phyloP scores from a whole-genome alignment of 441 rosid species.

The Capsella rubella region DNA sequence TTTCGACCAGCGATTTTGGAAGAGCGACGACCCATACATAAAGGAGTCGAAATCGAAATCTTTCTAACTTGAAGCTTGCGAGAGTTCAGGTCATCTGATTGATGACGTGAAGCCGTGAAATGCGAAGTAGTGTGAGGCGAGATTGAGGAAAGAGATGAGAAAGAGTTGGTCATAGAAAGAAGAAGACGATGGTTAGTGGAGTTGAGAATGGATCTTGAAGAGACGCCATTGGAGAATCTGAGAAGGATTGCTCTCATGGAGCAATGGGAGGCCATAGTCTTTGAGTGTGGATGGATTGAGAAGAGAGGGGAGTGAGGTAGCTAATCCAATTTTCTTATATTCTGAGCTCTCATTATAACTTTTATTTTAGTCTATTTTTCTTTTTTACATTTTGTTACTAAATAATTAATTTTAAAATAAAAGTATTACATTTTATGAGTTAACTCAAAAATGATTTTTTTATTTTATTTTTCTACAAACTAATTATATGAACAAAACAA shows the following conservation, averaged over 20 bases:
- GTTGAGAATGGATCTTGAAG: conserved; percentile 45
- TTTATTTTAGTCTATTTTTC: no score
- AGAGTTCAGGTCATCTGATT: conserved; percentile 32
- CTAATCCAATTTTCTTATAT: no score
- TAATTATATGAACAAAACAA: no score
- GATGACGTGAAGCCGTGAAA: conserved; percentile 1
- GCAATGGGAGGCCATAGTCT: conserved; percentile 50
- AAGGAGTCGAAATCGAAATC: conserved; percentile 70
- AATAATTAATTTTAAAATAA: no score
- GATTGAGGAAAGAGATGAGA: conserved; percentile 50
- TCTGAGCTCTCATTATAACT: no score
- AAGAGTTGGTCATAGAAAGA: conserved; percentile 33
- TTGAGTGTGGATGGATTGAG: conserved; percentile 22
- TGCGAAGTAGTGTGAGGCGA: conserved; percentile 45
- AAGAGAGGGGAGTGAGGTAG: conserved; percentile 20
- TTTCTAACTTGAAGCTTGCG: conserved; percentile 48
- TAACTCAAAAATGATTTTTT: no score
- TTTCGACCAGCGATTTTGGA: conserved; percentile 90
- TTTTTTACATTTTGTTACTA: no score
- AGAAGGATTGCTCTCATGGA: conserved; percentile 55
- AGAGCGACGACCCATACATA: conserved; percentile 92
- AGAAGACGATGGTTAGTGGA: conserved; percentile 42
- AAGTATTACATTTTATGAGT: no score
- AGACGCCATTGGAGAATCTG: conserved; percentile 55
- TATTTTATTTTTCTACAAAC: no score